Conservation (phyloP, 106 monocot species). For the Platanthera zijinensis region DNA sequence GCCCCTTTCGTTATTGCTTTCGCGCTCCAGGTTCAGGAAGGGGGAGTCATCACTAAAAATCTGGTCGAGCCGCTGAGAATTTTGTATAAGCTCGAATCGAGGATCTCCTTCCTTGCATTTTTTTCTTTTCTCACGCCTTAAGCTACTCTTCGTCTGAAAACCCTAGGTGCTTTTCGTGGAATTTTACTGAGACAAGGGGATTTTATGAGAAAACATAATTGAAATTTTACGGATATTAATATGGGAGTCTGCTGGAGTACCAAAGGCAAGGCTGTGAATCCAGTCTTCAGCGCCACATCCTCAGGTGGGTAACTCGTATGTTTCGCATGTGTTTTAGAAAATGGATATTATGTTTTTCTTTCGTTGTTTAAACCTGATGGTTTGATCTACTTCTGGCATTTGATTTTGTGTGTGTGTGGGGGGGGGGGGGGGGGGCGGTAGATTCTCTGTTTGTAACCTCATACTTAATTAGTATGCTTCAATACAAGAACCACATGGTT, state of each 20-base stretch:
- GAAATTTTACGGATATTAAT: background rate
- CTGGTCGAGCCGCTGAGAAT: background rate
- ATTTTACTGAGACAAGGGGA: background rate
- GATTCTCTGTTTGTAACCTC: background rate
- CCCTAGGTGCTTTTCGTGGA: background rate
- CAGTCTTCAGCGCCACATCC: constrained; percentile 1
- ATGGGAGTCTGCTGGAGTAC: constrained; percentile 25
- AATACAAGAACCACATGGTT: background rate
- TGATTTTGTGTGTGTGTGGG: background rate
- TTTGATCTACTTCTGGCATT: background rate
- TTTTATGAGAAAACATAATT: background rate
- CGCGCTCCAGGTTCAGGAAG: background rate
- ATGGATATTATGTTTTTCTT: background rate
- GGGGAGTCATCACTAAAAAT: background rate
- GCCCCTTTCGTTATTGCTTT: background rate
- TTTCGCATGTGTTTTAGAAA: background rate
- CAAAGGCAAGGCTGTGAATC: constrained; percentile 16
- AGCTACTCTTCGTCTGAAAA: background rate
- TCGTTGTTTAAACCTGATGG: background rate
- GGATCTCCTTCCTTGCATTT: background rate
- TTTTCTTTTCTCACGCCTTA: background rate
- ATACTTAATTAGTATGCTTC: background rate
- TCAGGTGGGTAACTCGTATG: constrained; percentile 5
- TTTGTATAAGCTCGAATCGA: background rate
- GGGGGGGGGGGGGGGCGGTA: too few relatives aligned